Percentiles rank a stretch among this genome's conserved stretches.
Conservation (phyloP, 805 yeast species). For the Saturnispora galanensis region DNA sequence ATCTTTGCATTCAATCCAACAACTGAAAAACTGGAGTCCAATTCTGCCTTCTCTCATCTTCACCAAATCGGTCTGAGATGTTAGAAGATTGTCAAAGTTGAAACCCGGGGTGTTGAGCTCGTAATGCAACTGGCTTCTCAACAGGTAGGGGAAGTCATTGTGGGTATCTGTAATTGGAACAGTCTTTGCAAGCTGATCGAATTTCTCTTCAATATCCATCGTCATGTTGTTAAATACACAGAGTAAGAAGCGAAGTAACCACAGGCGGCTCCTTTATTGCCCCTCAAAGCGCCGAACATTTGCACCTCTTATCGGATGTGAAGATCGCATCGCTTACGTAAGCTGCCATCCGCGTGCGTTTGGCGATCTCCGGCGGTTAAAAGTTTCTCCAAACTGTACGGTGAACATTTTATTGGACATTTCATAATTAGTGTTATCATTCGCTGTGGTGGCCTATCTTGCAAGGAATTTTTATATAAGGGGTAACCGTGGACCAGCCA, state of each 20-base stretch:
- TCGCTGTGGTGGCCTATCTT: no score
- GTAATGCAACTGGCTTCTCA: slow-evolving; percentile 34
- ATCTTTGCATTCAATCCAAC: slow-evolving; percentile 38
- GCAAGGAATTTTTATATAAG: no score
- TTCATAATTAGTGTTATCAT: no score
- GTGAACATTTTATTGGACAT: no score
- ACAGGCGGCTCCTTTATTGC: no score
- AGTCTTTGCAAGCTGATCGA: slow-evolving; percentile 12
- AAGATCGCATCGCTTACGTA: no score
- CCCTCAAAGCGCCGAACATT: no score
- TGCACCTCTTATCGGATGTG: no score
- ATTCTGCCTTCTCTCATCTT: slow-evolving; percentile 34
- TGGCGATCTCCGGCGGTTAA: no score
- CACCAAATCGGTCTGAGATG: slow-evolving; percentile 36
- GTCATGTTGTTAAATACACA: slow-evolving; percentile 7
- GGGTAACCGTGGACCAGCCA: no score
- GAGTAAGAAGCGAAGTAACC: neutral
- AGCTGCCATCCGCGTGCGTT: no score
- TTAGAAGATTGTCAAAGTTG: slow-evolving; percentile 31
- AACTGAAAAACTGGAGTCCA: slow-evolving; percentile 43
- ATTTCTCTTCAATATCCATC: slow-evolving; percentile 12
- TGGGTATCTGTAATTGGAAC: slow-evolving; percentile 41
- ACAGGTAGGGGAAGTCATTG: slow-evolving; percentile 41
- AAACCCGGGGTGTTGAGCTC: slow-evolving; percentile 20
- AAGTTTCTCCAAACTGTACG: no score